phyloP scores from a whole-genome alignment of 2,329 filamentous ascomycete species.

The Cercospora sp. region DNA sequence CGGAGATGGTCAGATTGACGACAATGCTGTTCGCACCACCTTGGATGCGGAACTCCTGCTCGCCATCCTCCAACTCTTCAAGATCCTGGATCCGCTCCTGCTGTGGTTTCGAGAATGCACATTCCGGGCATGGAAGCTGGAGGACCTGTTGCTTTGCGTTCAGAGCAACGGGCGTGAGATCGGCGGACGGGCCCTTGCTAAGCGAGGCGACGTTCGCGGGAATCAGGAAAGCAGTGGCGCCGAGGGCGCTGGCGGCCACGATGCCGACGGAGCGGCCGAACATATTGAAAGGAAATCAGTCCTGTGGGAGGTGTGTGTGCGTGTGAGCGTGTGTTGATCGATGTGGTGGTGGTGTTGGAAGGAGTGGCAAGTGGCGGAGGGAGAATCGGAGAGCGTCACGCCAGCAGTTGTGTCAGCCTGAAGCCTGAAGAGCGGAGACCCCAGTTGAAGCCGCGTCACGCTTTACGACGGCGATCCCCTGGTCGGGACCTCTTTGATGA shows the following conservation, averaged over 20 bases:
- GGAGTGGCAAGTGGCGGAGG: background rate
- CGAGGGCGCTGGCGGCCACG: constrained; percentile 32
- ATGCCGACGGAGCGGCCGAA: constrained; percentile 38
- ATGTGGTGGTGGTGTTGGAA: background rate
- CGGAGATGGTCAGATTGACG: constrained; percentile 56
- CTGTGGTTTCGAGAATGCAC: constrained; percentile 46
- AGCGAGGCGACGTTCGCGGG: constrained; percentile 50
- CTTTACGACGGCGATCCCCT: background rate
- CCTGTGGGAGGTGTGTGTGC: background rate
- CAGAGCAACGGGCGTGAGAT: constrained; percentile 28
- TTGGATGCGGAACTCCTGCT: constrained; percentile 35
- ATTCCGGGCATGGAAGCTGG: constrained; percentile 56
- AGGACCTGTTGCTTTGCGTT: constrained; percentile 47
- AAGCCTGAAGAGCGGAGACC: background rate
- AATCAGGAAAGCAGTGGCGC: constrained; percentile 53
- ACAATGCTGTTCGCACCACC: constrained; percentile 37
- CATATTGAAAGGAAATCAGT: constrained; percentile 31
- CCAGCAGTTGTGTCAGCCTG: background rate
- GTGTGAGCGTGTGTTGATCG: background rate
- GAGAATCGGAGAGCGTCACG: background rate
- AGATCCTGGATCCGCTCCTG: constrained; percentile 25
- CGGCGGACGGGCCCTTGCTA: constrained; percentile 35
- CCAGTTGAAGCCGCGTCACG: background rate
- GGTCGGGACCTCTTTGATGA: background rate
- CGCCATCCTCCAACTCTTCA: constrained; percentile 23